Conservation (phyloP, 192 early-diverging fungal species). For the Rhizoclosmatium globosum region DNA sequence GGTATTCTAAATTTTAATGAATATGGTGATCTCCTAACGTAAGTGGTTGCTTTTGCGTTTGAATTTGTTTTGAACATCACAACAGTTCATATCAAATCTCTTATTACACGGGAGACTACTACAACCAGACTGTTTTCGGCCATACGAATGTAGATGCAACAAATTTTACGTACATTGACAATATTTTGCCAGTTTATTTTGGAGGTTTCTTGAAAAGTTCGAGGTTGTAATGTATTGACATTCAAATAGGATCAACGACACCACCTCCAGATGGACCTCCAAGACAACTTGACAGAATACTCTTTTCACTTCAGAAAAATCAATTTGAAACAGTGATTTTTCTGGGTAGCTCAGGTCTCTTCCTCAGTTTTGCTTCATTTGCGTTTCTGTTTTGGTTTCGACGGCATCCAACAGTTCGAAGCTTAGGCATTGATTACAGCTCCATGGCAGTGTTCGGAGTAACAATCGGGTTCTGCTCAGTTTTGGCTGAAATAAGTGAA, state of each 20-base stretch:
- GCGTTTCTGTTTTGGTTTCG: background rate
- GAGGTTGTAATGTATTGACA: background rate
- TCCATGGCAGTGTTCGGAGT: background rate
- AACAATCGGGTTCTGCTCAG: background rate
- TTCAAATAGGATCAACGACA: background rate
- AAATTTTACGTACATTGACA: background rate
- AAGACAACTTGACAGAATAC: background rate
- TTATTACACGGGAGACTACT: slow-evolving; percentile 11
- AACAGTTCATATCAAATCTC: background rate
- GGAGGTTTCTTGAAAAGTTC: background rate
- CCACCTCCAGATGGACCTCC: background rate
- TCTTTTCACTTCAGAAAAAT: background rate
- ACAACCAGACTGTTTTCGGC: background rate
- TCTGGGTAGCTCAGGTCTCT: background rate
- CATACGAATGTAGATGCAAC: background rate
- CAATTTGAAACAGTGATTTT: background rate
- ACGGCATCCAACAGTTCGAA: background rate
- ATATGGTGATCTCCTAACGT: background rate
- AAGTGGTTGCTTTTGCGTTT: background rate
- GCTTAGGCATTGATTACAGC: background rate
- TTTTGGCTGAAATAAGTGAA: background rate
- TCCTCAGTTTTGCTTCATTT: background rate
- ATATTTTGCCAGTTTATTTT: background rate
- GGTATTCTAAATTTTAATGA: background rate
- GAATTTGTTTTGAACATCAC: background rate